Evolutionary conservation across 108 stramenopile genomes (phyloP), one percentile per base, ranked within the genome.

Genomic region (Nitzschia palea): DNA sequence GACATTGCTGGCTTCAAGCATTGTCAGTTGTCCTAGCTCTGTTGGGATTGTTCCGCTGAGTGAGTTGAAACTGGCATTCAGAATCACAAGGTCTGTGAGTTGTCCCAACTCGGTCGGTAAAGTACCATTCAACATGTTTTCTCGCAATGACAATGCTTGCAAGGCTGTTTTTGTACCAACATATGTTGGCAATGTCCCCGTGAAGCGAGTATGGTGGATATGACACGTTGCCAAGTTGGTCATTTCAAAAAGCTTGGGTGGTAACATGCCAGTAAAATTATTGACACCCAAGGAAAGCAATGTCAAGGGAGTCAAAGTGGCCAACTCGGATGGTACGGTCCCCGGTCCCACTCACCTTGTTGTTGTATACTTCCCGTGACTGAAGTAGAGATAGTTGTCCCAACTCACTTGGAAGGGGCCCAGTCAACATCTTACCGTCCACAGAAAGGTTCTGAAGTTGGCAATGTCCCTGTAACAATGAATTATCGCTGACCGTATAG

Each of bases 101-200:
- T 32, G 12, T 1, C 62, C 62, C 30, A 63, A 23, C 47, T 63
- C 33, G 29, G 62, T 63, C n/a, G 62, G 47, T 0, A 63, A 3
- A 50, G 20, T 50, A n/a, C 14, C 40, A 47, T 27, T 12, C 26
- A 63, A 17, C 17, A 25, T 28, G 50, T 63, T 63, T 33, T n/a
- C 30, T n/a, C n/a, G n/a, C n/a, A n/a, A n/a, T n/a, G n/a, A n/a
- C n/a, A n/a, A n/a, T n/a, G n/a, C n/a, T n/a, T n/a, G n/a, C n/a
- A n/a, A n/a, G n/a, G n/a, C n/a, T n/a, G n/a, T n/a, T n/a, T n/a
- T n/a, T n/a, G n/a, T n/a, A n/a, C n/a, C n/a, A n/a, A n/a, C n/a
- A n/a, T n/a, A n/a, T n/a, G n/a, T n/a, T n/a, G n/a, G n/a, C n/a
- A n/a, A n/a, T n/a, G n/a, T n/a, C n/a, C n/a, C n/a, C n/a, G n/a